Evolutionary conservation across 192 early-diverging fungal genomes (phyloP), one percentile per base, ranked within the genome.

Genomic region (Paraglomus occultum): DNA sequence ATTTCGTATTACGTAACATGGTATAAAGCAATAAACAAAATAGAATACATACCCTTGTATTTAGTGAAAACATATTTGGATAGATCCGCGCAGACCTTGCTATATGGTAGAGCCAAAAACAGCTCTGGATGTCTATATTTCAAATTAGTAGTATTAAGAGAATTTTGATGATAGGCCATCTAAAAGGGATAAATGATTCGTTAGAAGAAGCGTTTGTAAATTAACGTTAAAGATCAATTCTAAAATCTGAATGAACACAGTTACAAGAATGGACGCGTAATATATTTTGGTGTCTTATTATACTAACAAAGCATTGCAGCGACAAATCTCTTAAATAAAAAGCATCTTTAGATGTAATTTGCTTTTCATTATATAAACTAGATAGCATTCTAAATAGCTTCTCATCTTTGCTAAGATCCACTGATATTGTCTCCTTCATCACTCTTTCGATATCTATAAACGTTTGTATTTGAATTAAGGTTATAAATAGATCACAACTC

Each of bases 271-370:
- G 3, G 31, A 31, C 31, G 31, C 31, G 31, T 31, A 31, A 31
- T 31, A 31, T 31, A 31, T 31, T 31, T 0, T 0, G 7, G 15
- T 65, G 6, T 18, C 58, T 50, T 18, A 23, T 17, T n/a, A 52
- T 40, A 72, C 69, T 74, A 72, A 78, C 76, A n/a, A 84, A 83
- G 54, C 89, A 90, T 67, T 88, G 89, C 48, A 92, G 80, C 9
- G 91, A 80, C 55, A 91, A 74, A 52, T 92, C 91, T 18, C 91
- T 84, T 58, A 91, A 79, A 44, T 84, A 89, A 71, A 91, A 91
- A 15, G 84, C 89, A 57, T 91, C 90, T 71, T 76, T 78, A 4
- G 89, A 89, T 54, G 86, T 79, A 38, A 87, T 86, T 70, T 92
- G 91, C 50, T 84, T 80, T 57, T 90, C 88, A 74, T 91, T 89